Percentiles rank a stretch among this genome's conserved stretches.
Evolutionary conservation across 495 filamentous ascomycete species (phyloP).

Genomic region (Pseudomonodictys pantanalensis): DNA sequence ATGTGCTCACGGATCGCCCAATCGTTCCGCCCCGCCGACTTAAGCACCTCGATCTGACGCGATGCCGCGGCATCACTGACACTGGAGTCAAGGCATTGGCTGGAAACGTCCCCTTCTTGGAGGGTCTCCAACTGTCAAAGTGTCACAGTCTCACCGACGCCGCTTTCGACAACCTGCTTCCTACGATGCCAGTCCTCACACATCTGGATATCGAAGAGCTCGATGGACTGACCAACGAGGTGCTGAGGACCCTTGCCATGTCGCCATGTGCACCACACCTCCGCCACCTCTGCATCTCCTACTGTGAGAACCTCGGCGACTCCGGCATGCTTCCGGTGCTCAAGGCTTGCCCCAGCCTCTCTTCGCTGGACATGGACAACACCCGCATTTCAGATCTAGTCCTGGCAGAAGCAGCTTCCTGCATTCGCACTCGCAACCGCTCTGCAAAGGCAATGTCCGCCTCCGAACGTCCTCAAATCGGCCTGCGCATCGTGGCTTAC

Average conservation of each 20-base stretch:
- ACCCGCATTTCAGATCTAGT: slow-evolving; percentile 83
- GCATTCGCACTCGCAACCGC: slow-evolving; percentile 59
- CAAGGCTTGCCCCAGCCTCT: slow-evolving; percentile 65
- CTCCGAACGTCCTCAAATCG: slow-evolving; percentile 49
- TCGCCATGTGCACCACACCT: slow-evolving; percentile 67
- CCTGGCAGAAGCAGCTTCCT: slow-evolving; percentile 79
- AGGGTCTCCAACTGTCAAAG: slow-evolving; percentile 76
- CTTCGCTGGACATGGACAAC: slow-evolving; percentile 85
- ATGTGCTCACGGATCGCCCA: slow-evolving; percentile 70
- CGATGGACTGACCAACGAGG: slow-evolving; percentile 66
- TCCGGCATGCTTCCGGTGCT: slow-evolving; percentile 79
- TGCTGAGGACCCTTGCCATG: slow-evolving; percentile 69
- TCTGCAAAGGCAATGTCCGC: slow-evolving; percentile 45
- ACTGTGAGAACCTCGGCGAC: slow-evolving; percentile 83
- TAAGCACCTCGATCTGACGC: slow-evolving; percentile 79
- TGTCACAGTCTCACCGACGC: slow-evolving; percentile 70
- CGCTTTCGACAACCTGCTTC: slow-evolving; percentile 67
- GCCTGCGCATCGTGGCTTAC: slow-evolving; percentile 77
- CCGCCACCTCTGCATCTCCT: slow-evolving; percentile 81
- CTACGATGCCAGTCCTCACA: slow-evolving; percentile 69
- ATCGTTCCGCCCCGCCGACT: slow-evolving; percentile 76
- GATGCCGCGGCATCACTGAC: slow-evolving; percentile 71
- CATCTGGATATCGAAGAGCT: slow-evolving; percentile 91
- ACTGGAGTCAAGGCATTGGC: slow-evolving; percentile 64
- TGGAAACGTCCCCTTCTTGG: slow-evolving; percentile 71